Base-by-base conservation (phyloP, 1,139 yeast species). In the Candida gigantensis region DNA sequence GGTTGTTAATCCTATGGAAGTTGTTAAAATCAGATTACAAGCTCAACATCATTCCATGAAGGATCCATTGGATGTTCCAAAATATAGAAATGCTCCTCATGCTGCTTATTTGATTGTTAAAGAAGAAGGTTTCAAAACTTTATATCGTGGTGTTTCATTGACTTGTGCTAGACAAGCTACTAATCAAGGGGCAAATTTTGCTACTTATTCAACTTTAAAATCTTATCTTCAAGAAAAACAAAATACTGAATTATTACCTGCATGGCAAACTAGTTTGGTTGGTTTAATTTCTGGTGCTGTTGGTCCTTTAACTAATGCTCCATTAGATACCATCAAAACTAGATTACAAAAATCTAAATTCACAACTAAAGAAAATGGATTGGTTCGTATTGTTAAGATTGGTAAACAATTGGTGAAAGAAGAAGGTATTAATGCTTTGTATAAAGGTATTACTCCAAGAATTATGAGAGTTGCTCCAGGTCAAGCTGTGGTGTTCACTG, bases 381-480 rank as follows among this genome's bases (percentile, higher is more conserved):
- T 84, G 53, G 79, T 77, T 32, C 79, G 96, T 65, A 89, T 92
- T 52, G 67, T 75, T 35, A 77, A 92, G 59, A 90, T 92, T 52
- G 90, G 95, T 45, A 71, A 71, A 39, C 92, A 83, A 57, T 77
- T 92, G 61, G 69, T 90, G 51, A 83, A 81, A 58, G 96, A 88
- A 68, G 96, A 90, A 65, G 98, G 97, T 49, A 65, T 81, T 47
- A 73, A 74, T 44, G 96, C 96, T 13, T 77, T 89, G 53, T 90
- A 92, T 72, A 87, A 90, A 65, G 98, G 98, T 69, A 92, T 92
- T 58, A 89, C 97, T 27, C 98, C 98, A 53, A 84, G 98, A 73
- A 92, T 92, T 52, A 89, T 92, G 95, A 84, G 98, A 69, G 98
- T 92, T 40, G 98, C 98, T 12, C 97, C 98, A 16, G 98, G 98